Percentiles rank a stretch among this genome's conserved stretches.
Evolutionary conservation across 2,329 filamentous ascomycete species (phyloP).

Genomic region (Lecanoromycetidae sp.): DNA sequence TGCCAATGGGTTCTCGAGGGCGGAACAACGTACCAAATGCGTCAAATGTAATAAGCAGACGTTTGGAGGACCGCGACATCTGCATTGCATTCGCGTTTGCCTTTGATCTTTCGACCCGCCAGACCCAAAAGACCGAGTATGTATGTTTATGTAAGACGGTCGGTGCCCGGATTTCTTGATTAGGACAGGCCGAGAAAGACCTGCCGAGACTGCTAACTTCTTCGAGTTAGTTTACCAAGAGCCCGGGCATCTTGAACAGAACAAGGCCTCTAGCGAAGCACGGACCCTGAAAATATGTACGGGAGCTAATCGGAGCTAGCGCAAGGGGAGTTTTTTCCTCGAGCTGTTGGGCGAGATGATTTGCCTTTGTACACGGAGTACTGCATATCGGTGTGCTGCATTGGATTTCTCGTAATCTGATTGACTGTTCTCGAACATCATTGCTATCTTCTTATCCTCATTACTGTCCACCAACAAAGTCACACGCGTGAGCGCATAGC

Average conservation of each 20-base stretch:
- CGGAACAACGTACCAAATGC: conserved; percentile 54
- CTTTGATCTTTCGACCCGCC: too few species aligned
- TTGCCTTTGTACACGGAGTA: too few species aligned
- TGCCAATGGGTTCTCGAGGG: conserved; percentile 38
- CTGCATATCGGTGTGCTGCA: not conserved
- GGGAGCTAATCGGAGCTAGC: not conserved
- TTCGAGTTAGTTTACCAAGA: too few species aligned
- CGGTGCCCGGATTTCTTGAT: too few species aligned
- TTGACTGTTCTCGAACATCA: not conserved
- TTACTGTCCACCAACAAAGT: too few species aligned
- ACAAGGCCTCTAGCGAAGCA: not conserved
- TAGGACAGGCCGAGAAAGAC: not conserved
- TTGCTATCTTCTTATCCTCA: not conserved
- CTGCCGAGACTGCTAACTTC: too few species aligned
- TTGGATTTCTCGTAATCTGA: not conserved
- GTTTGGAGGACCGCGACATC: conserved; percentile 1
- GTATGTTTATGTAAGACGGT: too few species aligned
- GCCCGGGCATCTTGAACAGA: too few species aligned
- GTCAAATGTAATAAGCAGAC: conserved; percentile 39
- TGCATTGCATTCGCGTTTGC: not conserved
- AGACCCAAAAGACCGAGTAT: too few species aligned
- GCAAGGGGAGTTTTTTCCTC: not conserved
- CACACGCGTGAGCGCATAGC: too few species aligned
- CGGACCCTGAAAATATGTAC: not conserved
- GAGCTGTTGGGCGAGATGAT: not conserved